Conservation (phyloP, 129 eudicot species). For the Flaveria trinervia region DNA sequence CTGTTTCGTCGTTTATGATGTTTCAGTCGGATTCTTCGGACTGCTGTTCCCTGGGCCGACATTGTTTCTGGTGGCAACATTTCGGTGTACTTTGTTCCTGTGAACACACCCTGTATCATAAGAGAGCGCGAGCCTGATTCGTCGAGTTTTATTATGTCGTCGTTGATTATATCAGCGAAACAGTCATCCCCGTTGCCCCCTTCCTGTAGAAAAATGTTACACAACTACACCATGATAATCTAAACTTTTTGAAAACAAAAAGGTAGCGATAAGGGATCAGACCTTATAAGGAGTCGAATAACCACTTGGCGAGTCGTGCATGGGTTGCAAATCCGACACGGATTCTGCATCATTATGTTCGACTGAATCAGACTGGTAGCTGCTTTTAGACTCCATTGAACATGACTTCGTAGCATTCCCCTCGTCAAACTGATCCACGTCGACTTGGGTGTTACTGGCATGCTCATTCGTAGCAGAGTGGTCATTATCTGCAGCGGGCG, state of each 20-base stretch:
- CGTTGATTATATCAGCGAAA: constrained; percentile 79
- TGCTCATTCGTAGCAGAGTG: constrained; percentile 24
- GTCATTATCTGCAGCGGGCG: constrained; percentile 20
- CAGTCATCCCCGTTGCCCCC: constrained; percentile 58
- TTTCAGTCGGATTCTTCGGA: constrained; percentile 53
- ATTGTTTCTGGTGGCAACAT: constrained; percentile 26
- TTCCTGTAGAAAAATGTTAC: constrained; percentile 30
- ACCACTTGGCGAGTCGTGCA: constrained; percentile 29
- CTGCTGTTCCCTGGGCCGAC: constrained; percentile 58
- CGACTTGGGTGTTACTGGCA: constrained; percentile 22
- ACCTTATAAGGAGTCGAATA: constrained; percentile 45
- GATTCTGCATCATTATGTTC: constrained; percentile 52
- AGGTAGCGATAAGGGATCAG: neutral
- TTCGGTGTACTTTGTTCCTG: constrained; percentile 16
- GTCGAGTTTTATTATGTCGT: constrained; percentile 73
- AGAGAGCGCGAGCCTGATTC: constrained; percentile 41
- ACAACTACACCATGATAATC: neutral
- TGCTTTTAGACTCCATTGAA: constrained; percentile 54
- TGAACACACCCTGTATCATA: constrained; percentile 26
- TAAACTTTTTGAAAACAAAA: neutral
- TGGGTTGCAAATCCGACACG: constrained; percentile 41
- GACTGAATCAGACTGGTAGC: constrained; percentile 52
- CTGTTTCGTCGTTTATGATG: constrained; percentile 7
- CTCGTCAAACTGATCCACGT: constrained; percentile 33
- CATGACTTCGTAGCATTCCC: constrained; percentile 31